phyloP scores from a whole-genome alignment of 768 basidiomycete species.

The Lanmaoa rubissima region DNA sequence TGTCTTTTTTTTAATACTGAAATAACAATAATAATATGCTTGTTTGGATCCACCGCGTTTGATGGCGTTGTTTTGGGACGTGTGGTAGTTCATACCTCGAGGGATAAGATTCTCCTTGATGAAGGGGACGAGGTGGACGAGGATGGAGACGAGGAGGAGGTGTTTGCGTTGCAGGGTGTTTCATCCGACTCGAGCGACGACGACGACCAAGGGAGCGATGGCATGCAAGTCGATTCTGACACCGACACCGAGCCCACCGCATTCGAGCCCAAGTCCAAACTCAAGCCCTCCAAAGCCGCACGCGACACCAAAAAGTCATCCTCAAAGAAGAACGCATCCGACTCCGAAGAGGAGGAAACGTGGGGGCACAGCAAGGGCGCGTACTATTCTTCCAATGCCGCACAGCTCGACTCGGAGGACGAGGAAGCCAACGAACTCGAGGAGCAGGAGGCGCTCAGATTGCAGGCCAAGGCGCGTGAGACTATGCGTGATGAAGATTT shows the following conservation, averaged over 20 bases:
- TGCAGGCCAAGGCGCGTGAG: constrained; percentile 75
- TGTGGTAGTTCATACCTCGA: constrained; percentile 61
- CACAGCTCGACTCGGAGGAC: constrained; percentile 76
- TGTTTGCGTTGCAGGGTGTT: constrained; percentile 70
- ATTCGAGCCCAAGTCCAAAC: constrained; percentile 17
- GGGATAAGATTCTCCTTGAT: constrained; percentile 77
- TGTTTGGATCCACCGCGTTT: neutral
- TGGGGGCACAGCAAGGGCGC: constrained; percentile 82
- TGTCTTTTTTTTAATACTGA: neutral
- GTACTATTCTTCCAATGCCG: constrained; percentile 88
- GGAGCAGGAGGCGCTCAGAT: constrained; percentile 78
- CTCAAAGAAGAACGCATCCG: constrained; percentile 6
- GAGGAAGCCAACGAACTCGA: constrained; percentile 89
- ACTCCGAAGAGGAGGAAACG: constrained; percentile 49
- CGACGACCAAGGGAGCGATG: constrained; percentile 37
- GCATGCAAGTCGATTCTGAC: constrained; percentile 22
- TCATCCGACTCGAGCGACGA: constrained; percentile 26
- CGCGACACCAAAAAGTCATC: constrained; percentile 15
- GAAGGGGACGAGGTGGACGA: constrained; percentile 50
- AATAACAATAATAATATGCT: neutral
- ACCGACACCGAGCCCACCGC: neutral
- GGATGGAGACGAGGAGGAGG: constrained; percentile 68
- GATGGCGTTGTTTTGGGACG: neutral
- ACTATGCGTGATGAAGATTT: constrained; percentile 78
- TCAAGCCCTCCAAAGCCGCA: constrained; percentile 7